phyloP scores from a whole-genome alignment of 805 yeast genomes.

The Saccharomycopsis babjevae region DNA sequence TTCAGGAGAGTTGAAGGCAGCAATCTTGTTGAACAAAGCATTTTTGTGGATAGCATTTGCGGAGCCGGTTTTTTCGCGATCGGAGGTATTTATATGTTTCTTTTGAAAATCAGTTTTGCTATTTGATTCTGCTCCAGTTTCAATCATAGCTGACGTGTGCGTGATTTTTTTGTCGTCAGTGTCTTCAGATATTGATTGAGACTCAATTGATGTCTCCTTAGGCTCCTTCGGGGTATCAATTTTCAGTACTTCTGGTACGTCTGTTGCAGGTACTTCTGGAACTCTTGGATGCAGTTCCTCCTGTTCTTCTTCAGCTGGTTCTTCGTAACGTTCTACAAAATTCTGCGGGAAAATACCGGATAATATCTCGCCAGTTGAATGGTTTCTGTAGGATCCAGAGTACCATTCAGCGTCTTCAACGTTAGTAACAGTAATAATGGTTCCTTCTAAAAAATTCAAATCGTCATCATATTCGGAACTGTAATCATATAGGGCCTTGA shows the following conservation, averaged over 20 bases:
- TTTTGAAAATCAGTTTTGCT: conserved; percentile 1
- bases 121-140: conserved; percentile 1
- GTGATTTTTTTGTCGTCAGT: neutral
- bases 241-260: neutral
- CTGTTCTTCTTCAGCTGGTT: neutral
- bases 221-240: neutral
- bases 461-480: conserved; percentile 74
- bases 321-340: conserved; percentile 45
- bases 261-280: neutral
- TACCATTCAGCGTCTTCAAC: conserved; percentile 92
- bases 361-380: conserved; percentile 31
- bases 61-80: conserved; percentile 2
- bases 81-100: neutral
- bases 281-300: neutral
- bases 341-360: conserved; percentile 82
- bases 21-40: conserved; percentile 37
- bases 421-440: conserved; percentile 60
- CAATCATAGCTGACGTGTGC: neutral
- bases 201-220: neutral
- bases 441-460: conserved; percentile 57
- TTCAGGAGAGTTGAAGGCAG: conserved; percentile 36
- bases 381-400: conserved; percentile 48
- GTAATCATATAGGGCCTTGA: conserved; percentile 59
- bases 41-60: conserved; percentile 1
- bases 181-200: neutral